Percentiles rank a stretch among this genome's conserved stretches.
Conservation (phyloP, 306 rosid species). For the Heteromeles arbutifolia region DNA sequence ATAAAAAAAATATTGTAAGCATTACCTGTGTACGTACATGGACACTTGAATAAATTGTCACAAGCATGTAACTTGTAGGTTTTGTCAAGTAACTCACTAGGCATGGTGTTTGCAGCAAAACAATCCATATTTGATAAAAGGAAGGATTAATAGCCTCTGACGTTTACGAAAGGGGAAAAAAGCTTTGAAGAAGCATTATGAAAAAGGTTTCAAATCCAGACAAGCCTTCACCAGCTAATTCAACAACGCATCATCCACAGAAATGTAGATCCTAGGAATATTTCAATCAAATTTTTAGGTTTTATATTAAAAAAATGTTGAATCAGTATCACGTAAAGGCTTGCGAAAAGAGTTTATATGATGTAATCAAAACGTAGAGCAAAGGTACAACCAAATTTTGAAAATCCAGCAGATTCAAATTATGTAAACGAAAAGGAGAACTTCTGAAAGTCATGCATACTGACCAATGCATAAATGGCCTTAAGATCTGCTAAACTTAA, state of each 20-base stretch:
- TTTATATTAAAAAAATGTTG: neutral
- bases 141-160: neutral
- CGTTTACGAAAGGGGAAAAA: neutral
- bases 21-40: neutral
- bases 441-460: neutral
- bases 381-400: neutral
- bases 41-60: neutral
- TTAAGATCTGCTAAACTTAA: neutral
- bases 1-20: neutral
- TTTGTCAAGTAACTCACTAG: neutral
- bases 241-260: neutral
- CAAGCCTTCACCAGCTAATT: neutral
- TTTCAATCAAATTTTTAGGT: neutral
- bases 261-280: neutral
- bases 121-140: neutral
- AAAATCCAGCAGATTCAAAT: neutral
- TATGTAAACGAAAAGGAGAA: neutral
- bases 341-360: neutral
- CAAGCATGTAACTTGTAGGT: neutral
- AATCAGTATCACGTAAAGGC: neutral
- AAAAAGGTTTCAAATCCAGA: neutral
- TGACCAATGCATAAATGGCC: neutral
- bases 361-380: neutral
- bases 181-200: neutral
- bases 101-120: neutral